Evolutionary conservation across 164 flowering plant species (phyloP).

Genomic region (Pachysandra terminalis): DNA sequence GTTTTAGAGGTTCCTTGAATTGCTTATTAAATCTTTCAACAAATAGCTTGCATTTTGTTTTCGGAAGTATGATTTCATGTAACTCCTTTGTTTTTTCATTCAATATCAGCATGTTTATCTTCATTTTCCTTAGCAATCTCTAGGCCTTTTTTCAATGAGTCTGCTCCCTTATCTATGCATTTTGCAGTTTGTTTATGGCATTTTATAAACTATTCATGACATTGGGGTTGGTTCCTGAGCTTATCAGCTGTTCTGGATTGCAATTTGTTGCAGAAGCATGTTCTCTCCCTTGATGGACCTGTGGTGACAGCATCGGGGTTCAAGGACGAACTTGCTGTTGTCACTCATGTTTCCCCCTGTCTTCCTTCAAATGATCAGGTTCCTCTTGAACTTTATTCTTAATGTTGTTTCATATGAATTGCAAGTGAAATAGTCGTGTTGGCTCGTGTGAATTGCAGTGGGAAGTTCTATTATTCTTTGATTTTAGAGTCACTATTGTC

Average conservation of each 20-base stretch:
- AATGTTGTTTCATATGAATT: too few relatives aligned
- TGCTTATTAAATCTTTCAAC: too few relatives aligned
- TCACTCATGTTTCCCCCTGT: constrained; percentile 69
- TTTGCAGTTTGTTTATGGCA: background rate
- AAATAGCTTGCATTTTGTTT: too few relatives aligned
- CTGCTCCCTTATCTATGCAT: background rate
- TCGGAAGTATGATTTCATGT: too few relatives aligned
- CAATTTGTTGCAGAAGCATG: constrained; percentile 53
- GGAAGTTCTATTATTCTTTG: too few relatives aligned
- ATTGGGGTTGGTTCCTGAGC: background rate
- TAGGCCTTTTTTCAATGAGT: background rate
- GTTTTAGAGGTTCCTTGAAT: too few relatives aligned
- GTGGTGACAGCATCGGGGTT: constrained; percentile 90
- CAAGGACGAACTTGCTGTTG: constrained; percentile 79
- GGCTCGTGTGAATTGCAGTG: too few relatives aligned
- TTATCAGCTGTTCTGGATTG: constrained; percentile 5
- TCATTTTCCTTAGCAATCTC: background rate
- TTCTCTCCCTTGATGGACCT: constrained; percentile 88
- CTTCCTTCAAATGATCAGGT: constrained; percentile 90
- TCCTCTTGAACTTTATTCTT: background rate
- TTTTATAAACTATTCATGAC: background rate
- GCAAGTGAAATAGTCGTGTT: too few relatives aligned
- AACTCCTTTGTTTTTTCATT: too few relatives aligned
- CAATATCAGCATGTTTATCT: too few relatives aligned
- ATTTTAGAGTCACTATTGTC: too few relatives aligned